phyloP scores from a whole-genome alignment of 1,284 basidiomycete species.

The Rhodotorula sp. region DNA sequence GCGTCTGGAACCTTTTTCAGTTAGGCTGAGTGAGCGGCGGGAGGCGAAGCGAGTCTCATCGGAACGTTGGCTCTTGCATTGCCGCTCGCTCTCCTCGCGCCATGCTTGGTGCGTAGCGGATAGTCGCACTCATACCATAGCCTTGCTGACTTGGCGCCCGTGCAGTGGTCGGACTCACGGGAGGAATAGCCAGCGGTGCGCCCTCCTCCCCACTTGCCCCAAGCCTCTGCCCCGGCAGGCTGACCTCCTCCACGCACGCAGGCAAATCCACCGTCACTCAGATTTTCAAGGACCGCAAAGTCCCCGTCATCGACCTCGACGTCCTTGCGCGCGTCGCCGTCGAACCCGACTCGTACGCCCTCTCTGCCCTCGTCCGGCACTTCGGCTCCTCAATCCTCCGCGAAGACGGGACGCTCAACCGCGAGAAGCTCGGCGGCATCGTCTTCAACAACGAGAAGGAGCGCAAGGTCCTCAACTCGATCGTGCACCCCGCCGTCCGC shows the following conservation, averaged over 20 bases:
- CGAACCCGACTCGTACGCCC: constrained; percentile 75
- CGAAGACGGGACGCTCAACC: constrained; percentile 71
- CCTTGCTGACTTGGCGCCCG: neutral
- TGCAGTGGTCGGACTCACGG: constrained; percentile 89
- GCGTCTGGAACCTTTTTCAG: too few relatives aligned
- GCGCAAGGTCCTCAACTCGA: constrained; percentile 73
- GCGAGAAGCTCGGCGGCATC: constrained; percentile 78
- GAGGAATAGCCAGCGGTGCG: constrained; percentile 87
- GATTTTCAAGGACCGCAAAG: constrained; percentile 61
- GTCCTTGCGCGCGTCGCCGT: constrained; percentile 85
- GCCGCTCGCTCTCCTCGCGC: neutral
- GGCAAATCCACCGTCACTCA: constrained; percentile 84
- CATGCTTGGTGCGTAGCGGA: neutral
- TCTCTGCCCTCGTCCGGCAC: constrained; percentile 65
- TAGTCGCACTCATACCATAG: too few relatives aligned
- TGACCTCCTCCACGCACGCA: constrained; percentile 11
- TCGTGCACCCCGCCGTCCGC: constrained; percentile 87
- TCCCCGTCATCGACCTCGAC: constrained; percentile 92
- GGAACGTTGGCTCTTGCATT: neutral
- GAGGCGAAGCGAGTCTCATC: too few relatives aligned
- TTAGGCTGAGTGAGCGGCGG: neutral
- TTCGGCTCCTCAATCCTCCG: constrained; percentile 75
- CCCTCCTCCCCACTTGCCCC: neutral
- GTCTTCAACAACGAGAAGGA: constrained; percentile 78
- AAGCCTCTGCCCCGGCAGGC: neutral